Evolutionary conservation across 2,329 filamentous ascomycete species (phyloP), one percentile per base, ranked within the genome.

Genomic region (Ascochyta rabiei): DNA sequence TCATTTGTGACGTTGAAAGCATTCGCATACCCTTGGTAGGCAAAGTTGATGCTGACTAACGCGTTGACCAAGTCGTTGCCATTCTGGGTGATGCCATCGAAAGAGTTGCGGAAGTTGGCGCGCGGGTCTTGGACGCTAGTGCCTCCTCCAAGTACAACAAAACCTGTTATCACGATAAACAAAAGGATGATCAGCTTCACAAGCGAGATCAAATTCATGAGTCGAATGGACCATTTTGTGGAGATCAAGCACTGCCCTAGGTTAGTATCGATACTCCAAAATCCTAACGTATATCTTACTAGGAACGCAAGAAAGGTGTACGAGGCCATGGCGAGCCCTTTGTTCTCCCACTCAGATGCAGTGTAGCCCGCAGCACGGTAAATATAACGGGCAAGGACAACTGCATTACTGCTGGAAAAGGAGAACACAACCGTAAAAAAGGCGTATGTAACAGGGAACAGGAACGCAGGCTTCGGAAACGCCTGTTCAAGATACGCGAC

Each of bases 171-270:
- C 12, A 64, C 62, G 18, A 73, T 69, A 53, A 89, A 87, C n/a
- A 88, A 57, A 2, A 89, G 74, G 0, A 85, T 87, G 15, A 83
- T 63, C 3, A 89, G 68, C 63, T 89, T 89, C 33, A 89, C 62
- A 2, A 58, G 56, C 8, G 66, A 64, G n/a, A 72, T 71, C 10
- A 69, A 18, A 35, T 71, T 72, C 59, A 68, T 70, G 10, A 68
- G 35, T 7, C 63, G 56, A n/a, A 70, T 64, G 2, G 67, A 69
- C 59, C 61, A 69, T 15, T 57, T 56, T 1, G 63, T 72, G 3
- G 67, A 67, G 3, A 68, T 31, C n/a, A 71, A 45, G 41, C 67
- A 71, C 18, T 52, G 15, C 19, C 12, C 2, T 4, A 2, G 7
- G 42, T 52, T 18, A 52, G 30, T 6, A 16, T 16, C 7, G 8